Evolutionary conservation across 768 basidiomycete genomes (phyloP), one percentile per base, ranked within the genome.

Genomic region (Gymnopilus dilepis): DNA sequence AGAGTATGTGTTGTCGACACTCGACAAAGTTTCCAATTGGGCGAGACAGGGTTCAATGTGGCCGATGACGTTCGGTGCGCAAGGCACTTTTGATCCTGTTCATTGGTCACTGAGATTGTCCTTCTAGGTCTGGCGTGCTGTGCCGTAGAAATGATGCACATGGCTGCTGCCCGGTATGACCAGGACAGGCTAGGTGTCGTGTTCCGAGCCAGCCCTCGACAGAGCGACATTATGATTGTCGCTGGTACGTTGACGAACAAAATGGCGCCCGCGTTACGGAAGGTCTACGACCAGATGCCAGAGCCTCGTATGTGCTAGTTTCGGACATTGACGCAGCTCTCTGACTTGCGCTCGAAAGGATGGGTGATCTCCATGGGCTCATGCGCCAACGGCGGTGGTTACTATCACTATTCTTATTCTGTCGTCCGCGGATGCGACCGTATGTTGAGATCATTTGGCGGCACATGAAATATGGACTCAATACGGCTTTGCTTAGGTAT

Each of bases 321-420:
- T 11, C 58, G 26, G 12, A 37, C 9, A 15, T 40, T 22, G 24
- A 17, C 28, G 21, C 12, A 24, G 22, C 24, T 31, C 38, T 31
- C 19, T 37, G 37, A 60, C 56, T 13, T 63, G 52, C 51, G n/a
- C 28, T 43, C 60, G 51, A 15, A 38, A 87, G 92, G 97, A 71
- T 99, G 97, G 97, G 97, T 99, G 60, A 92, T 99, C 72, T 99
- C 97, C 24, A 99, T 99, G 97, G 97, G 97, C 47, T 98, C 97
- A 4, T 99, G 97, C 76, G 97, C 97, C 17, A 99, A 99, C 74
- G 97, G 97, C 30, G 95, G 95, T 58, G 95, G 95, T 15, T 96
- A 95, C 80, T 95, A 96, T 76, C 95, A 97, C 78, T 97, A 98
- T 76, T 97, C 97, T 26, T 99, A 99, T 78, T 95, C 96, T 28